These are phyloP conservation scores for Senna tora DNA, from an alignment of 306 rosid species.

Conservation along the genomic window DNA sequence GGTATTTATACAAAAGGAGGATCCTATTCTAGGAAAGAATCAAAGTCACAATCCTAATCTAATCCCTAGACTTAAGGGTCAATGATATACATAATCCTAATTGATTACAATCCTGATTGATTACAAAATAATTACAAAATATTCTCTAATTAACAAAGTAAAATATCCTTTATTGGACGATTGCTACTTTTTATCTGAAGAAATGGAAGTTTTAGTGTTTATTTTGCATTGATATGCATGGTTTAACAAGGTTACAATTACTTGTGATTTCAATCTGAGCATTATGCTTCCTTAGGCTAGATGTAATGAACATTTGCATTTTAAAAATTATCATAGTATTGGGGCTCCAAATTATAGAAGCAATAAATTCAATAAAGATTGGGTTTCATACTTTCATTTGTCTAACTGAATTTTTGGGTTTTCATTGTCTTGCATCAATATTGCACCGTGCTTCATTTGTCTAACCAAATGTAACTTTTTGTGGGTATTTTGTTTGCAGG, in stretches of 20 bases:
- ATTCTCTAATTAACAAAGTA: too few relatives aligned
- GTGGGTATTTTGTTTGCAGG: constrained; percentile 57
- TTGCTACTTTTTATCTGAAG: background rate
- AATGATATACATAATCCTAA: too few relatives aligned
- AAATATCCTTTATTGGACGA: constrained; percentile 7
- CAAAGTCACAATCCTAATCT: too few relatives aligned
- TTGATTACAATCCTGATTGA: too few relatives aligned
- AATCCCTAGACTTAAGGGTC: too few relatives aligned
- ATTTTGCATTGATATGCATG: constrained; percentile 1
- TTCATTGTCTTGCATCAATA: constrained; percentile 1
- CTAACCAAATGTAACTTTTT: constrained; percentile 23
- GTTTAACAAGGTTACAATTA: background rate
- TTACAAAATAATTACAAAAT: too few relatives aligned
- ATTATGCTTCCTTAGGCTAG: background rate
- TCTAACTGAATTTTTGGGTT: too few relatives aligned
- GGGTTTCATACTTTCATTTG: too few relatives aligned
- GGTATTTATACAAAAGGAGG: too few relatives aligned
- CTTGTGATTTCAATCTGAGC: background rate
- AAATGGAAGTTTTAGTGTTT: constrained; percentile 6
- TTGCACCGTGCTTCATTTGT: constrained; percentile 7
- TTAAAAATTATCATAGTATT: background rate
- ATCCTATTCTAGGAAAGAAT: too few relatives aligned
- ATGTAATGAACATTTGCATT: constrained; percentile 6
- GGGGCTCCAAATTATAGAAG: background rate
- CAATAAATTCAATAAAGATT: background rate